These are phyloP conservation scores for Periconia digitata DNA, from an alignment of 2,329 filamentous ascomycete species.

Conservation along the genomic window DNA sequence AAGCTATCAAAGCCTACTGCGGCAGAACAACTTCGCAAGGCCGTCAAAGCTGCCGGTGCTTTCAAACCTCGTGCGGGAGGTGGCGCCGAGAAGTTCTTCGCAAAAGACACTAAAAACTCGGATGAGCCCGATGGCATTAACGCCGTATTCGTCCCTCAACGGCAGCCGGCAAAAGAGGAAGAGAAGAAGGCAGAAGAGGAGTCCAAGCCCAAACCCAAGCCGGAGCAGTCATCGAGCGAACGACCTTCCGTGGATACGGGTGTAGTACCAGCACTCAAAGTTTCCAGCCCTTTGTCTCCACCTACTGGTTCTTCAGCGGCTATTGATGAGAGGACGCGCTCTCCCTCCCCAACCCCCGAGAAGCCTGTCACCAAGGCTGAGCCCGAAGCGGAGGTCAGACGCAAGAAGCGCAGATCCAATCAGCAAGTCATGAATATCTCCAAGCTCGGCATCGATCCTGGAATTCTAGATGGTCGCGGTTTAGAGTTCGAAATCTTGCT, in stretches of 20 bases:
- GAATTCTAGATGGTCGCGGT: constrained; percentile 73
- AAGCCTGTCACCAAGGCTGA: constrained; percentile 22
- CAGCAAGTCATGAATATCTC: constrained; percentile 79
- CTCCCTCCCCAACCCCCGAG: constrained; percentile 44
- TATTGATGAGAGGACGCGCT: constrained; percentile 23
- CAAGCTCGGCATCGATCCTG: constrained; percentile 74
- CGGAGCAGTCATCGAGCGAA: constrained; percentile 33
- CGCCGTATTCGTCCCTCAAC: constrained; percentile 75
- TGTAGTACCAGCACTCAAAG: constrained; percentile 35
- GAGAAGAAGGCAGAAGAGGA: constrained; percentile 31
- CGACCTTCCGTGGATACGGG: constrained; percentile 34
- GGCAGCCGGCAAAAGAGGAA: constrained; percentile 29
- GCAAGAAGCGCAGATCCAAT: constrained; percentile 65
- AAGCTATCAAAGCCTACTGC: constrained; percentile 73
- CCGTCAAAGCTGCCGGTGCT: constrained; percentile 68
- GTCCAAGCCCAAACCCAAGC: constrained; percentile 14
- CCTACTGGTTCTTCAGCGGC: constrained; percentile 19
- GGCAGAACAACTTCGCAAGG: constrained; percentile 76
- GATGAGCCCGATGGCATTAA: constrained; percentile 87
- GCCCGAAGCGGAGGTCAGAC: constrained; percentile 50
- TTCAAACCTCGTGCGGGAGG: constrained; percentile 91
- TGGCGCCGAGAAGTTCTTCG: constrained; percentile 75
- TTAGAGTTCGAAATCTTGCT: constrained; percentile 81
- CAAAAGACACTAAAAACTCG: constrained; percentile 55
- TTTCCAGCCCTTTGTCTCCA: constrained; percentile 35